Evolutionary conservation across 768 basidiomycete genomes (phyloP), one percentile per base, ranked within the genome.

Genomic region (Amanita rubescens): DNA sequence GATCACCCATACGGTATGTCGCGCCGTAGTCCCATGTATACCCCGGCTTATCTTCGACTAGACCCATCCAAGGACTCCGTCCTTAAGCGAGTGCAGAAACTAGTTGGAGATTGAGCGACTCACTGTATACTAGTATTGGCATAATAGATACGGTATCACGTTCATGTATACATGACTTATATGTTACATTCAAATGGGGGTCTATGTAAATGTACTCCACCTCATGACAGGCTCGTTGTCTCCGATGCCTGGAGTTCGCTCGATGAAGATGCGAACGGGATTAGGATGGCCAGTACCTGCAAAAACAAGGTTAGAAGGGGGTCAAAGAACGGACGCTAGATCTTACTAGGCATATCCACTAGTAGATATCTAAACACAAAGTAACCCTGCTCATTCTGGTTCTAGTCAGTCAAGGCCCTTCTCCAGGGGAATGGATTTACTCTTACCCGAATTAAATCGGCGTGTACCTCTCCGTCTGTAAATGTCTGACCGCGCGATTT

Each of bases 1-100:
- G 95, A 98, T 64, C 94, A 96, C 69, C 95, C 95, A 33, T 98
- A 98, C 62, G 94, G 95, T 95, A 51, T 55, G 80, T 70, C 35
- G 9, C 19, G 37, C 49, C 19, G 17, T 19, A 24, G 19, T 14
- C 30, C n/a, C 24, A 14, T 34, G 35, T 43, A 10, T 34, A 15
- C 32, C 34, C 27, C 44, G 1, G 12, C 34, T 46, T 17, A 35
- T 35, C 35, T 20, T 30, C 51, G 10, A 24, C 27, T 62, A 95
- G 95, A 98, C 70, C 95, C 95, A 14, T 82, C 85, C 11, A 97
- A 97, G 67, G 95, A 98, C 65, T 96, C 93, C 0, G 81, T 98
- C 27, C 76, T 98, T 63, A 97, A 94, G 70, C 84, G 94, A 50
- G 95, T 99, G 14, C 93, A 95, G 78, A 99, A 92, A 70, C 78